A percentile compares a stretch with the other conserved stretches of the same genome.
These are phyloP conservation scores for Talaromyces borbonicus DNA, from an alignment of 495 filamentous ascomycete species.

Conservation along the genomic window DNA sequence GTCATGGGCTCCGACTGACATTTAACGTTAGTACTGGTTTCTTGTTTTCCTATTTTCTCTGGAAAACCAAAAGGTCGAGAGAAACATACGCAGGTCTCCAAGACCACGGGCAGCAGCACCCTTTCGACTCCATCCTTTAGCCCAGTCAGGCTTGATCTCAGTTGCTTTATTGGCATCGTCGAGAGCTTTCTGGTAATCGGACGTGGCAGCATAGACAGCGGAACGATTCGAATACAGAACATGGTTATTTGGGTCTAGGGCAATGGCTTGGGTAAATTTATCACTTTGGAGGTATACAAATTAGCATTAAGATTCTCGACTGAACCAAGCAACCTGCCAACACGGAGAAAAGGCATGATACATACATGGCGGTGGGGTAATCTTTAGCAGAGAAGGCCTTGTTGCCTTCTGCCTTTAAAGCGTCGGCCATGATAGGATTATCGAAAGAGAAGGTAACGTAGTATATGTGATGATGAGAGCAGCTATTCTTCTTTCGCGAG, in stretches of 20 bases:
- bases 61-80: neutral
- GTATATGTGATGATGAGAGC: neutral
- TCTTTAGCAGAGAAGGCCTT: constrained; percentile 96
- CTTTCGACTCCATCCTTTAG: constrained; percentile 89
- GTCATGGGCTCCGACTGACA: constrained; percentile 72
- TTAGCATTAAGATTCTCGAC: neutral
- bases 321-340: too few relatives aligned
- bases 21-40: too few relatives aligned
- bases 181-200: constrained; percentile 73
- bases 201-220: constrained; percentile 86
- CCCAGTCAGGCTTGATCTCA: constrained; percentile 94
- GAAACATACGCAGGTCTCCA: constrained; percentile 61
- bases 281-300: constrained; percentile 43
- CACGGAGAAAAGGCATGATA: constrained; percentile 12
- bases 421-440: constrained; percentile 37
- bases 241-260: constrained; percentile 79
- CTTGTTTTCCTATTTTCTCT: too few relatives aligned
- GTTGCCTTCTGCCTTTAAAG: constrained; percentile 92
- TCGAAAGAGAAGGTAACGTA: neutral
- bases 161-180: constrained; percentile 88
- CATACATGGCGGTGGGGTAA: constrained; percentile 91
- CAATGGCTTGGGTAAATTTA: constrained; percentile 90
- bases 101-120: constrained; percentile 81
- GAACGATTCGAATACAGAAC: constrained; percentile 97
- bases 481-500: too few relatives aligned